These are phyloP conservation scores for Microascus cirrosus DNA, from an alignment of 2,329 filamentous ascomycete species.

Conservation along the genomic window DNA sequence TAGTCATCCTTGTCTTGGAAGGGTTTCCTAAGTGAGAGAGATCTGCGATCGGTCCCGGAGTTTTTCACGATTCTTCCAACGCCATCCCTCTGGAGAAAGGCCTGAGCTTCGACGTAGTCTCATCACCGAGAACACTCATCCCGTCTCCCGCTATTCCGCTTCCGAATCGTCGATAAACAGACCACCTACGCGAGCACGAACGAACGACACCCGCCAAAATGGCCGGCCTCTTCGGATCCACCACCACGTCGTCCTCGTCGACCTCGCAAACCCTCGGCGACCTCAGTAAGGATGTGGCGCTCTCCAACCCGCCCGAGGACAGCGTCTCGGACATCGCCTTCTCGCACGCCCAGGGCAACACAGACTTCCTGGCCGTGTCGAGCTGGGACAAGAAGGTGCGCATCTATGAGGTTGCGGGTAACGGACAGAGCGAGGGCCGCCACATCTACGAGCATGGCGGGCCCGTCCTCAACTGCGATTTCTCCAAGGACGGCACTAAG, in stretches of 20 bases:
- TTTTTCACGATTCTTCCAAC: background rate
- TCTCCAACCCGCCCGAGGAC: constrained; percentile 73
- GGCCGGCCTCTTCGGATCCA: constrained; percentile 50
- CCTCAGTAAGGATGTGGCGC: constrained; percentile 74
- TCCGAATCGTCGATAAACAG: background rate
- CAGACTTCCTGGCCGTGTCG: constrained; percentile 75
- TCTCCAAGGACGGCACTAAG: constrained; percentile 91
- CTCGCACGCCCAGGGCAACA: constrained; percentile 42
- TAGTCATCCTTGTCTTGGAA: background rate
- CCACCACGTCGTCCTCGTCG: constrained; percentile 38
- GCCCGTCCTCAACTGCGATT: constrained; percentile 75
- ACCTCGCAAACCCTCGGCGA: constrained; percentile 73
- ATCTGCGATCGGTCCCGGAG: background rate
- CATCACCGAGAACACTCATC: background rate
- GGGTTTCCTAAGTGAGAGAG: background rate
- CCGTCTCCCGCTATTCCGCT: background rate
- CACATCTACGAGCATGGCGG: constrained; percentile 78
- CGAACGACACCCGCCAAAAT: constrained; percentile 29
- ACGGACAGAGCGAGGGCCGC: constrained; percentile 73
- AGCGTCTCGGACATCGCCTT: constrained; percentile 82
- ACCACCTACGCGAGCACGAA: background rate
- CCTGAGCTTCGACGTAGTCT: background rate
- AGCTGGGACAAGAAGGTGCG: constrained; percentile 98
- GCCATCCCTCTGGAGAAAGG: background rate
- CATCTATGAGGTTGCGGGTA: constrained; percentile 80